Conservation (phyloP, 805 yeast species). For the Saturnispora diversa region DNA sequence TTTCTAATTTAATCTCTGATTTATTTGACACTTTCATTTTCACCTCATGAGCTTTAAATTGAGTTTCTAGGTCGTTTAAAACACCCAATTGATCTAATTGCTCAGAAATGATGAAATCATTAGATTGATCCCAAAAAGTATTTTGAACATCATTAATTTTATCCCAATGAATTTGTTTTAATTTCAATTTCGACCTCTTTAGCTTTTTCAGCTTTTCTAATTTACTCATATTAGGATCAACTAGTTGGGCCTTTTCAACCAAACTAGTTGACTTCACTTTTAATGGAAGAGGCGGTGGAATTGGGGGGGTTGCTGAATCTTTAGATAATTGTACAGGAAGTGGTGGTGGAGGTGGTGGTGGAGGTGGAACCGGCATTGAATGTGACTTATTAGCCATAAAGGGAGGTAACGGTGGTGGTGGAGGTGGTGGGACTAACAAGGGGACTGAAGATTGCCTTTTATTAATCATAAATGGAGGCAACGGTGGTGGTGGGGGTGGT, state of each 20-base stretch:
- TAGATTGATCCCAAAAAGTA: conserved; percentile 53
- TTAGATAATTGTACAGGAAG: conserved; percentile 4
- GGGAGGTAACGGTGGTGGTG: conserved; percentile 12
- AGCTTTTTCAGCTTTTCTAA: conserved; percentile 10
- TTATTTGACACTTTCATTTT: conserved; percentile 28
- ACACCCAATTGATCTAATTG: conserved; percentile 53
- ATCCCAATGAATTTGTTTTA: conserved; percentile 82
- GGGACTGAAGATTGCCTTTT: too few species aligned
- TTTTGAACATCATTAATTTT: conserved; percentile 49
- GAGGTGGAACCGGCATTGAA: background rate
- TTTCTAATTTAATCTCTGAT: too few species aligned
- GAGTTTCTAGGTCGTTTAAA: conserved; percentile 52
- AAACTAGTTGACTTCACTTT: background rate
- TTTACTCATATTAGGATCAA: conserved; percentile 12
- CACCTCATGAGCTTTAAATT: conserved; percentile 39
- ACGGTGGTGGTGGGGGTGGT: conserved; percentile 25
- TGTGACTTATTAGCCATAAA: background rate
- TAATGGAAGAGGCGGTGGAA: conserved; percentile 9
- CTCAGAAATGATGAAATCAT: conserved; percentile 37
- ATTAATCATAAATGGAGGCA: conserved; percentile 5
- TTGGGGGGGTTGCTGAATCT: conserved; percentile 13
- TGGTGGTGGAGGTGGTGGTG: conserved; percentile 14
- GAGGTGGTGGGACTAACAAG: conserved; percentile 27
- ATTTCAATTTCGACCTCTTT: conserved; percentile 31
- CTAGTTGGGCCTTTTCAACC: background rate